Percentiles rank a stretch among this genome's conserved stretches.
Conservation (phyloP, 768 basidiomycete species). For the Lactarius indigo region DNA sequence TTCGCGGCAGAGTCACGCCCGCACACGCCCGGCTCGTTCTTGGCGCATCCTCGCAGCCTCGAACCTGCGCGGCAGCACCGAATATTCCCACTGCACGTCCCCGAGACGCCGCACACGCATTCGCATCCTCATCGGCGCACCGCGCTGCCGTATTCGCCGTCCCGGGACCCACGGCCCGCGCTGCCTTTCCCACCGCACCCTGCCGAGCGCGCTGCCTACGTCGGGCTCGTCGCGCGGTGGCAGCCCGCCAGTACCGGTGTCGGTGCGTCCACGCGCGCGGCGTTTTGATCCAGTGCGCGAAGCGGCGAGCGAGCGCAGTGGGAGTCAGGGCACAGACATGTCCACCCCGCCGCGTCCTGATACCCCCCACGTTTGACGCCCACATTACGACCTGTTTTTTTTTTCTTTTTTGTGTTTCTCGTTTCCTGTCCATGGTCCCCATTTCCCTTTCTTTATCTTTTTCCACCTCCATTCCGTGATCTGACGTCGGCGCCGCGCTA, state of each 20-base stretch:
- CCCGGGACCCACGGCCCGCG: constrained; percentile 3
- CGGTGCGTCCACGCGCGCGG: constrained; percentile 1
- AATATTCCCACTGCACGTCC: constrained; percentile 19
- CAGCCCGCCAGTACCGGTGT: constrained; percentile 3
- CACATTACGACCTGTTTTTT: constrained; percentile 4
- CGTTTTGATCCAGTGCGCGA: constrained; percentile 30
- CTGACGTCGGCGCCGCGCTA: constrained; percentile 13
- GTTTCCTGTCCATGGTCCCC: background rate
- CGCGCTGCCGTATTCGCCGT: background rate
- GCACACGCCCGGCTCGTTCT: constrained; percentile 14
- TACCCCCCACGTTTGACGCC: constrained; percentile 20
- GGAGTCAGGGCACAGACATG: constrained; percentile 16
- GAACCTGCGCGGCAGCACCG: constrained; percentile 6
- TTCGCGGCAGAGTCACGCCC: constrained; percentile 4
- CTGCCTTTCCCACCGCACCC: background rate
- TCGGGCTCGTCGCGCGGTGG: background rate
- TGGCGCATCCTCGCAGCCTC: constrained; percentile 9
- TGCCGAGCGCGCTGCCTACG: constrained; percentile 1
- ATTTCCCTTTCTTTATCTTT: background rate
- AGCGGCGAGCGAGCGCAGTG: constrained; percentile 20
- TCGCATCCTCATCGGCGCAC: background rate
- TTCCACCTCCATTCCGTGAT: background rate
- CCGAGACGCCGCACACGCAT: constrained; percentile 7
- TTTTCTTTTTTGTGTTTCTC: background rate
- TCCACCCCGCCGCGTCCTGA: constrained; percentile 15